phyloP scores from a whole-genome alignment of 768 basidiomycete genomes.

The Boletus sp. region DNA sequence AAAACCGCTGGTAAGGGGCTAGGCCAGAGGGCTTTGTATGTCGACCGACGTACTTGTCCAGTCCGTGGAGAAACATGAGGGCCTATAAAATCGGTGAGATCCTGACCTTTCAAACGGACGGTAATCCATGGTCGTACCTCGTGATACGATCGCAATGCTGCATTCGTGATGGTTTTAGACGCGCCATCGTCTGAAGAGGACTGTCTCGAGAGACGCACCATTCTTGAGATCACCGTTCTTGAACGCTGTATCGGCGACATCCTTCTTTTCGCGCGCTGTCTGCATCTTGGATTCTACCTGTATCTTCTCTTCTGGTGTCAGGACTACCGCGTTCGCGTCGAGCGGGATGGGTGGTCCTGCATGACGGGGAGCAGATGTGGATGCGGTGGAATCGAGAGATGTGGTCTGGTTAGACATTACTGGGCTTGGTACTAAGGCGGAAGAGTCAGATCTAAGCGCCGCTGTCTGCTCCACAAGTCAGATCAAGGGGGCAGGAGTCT shows the following conservation, averaged over 20 bases:
- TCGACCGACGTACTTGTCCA: slow-evolving; percentile 63
- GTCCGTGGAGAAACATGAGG: slow-evolving; percentile 68
- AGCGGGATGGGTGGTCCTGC: slow-evolving; percentile 1
- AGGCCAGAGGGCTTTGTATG: not conserved
- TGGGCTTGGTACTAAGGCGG: not conserved
- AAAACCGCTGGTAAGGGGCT: slow-evolving; percentile 1
- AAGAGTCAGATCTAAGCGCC: not conserved
- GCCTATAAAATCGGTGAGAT: slow-evolving; percentile 41
- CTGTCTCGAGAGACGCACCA: slow-evolving; percentile 40
- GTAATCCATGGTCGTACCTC: slow-evolving; percentile 43
- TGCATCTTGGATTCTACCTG: slow-evolving; percentile 50
- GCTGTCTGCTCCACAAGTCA: not conserved
- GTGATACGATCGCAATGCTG: slow-evolving; percentile 73
- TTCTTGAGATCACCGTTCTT: slow-evolving; percentile 59
- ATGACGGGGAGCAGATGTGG: slow-evolving; percentile 3
- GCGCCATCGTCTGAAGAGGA: not conserved
- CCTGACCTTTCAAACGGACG: not conserved
- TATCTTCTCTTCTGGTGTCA: slow-evolving; percentile 19
- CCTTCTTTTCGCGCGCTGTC: slow-evolving; percentile 67
- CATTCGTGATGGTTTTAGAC: slow-evolving; percentile 1
- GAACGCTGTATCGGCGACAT: slow-evolving; percentile 64
- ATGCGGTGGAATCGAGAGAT: not conserved
- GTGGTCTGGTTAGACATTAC: slow-evolving; percentile 17
- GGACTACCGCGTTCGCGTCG: slow-evolving; percentile 21
- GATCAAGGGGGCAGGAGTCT: slow-evolving; percentile 9